Conservation (phyloP, 768 basidiomycete genomes). For the Kwoniella heveanensis region DNA sequence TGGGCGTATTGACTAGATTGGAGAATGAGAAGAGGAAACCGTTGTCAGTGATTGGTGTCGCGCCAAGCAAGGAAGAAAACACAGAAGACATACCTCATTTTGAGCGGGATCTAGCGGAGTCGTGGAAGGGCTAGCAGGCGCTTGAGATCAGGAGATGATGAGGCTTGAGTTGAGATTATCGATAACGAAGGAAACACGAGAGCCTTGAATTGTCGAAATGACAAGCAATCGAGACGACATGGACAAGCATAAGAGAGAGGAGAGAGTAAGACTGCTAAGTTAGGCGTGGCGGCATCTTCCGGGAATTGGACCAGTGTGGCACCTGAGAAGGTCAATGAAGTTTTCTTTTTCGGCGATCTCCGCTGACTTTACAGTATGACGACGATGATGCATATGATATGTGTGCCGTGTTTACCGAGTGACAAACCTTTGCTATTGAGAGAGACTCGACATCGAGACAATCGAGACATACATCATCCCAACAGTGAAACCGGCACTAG, state of each 20-base stretch:
- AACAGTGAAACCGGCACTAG: too few relatives aligned
- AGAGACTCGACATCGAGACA: too few relatives aligned
- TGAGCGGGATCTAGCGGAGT: not conserved
- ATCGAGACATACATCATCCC: conserved; percentile 1
- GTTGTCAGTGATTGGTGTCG: not conserved
- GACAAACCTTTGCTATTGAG: too few relatives aligned
- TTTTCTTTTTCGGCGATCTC: too few relatives aligned
- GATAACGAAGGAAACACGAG: not conserved
- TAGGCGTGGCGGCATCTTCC: not conserved
- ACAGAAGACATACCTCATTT: not conserved
- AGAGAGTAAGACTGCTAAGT: not conserved
- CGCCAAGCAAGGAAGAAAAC: not conserved
- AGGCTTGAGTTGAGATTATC: not conserved
- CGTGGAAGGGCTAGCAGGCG: not conserved
- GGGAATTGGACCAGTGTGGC: not conserved
- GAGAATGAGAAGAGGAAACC: not conserved
- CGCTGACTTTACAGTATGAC: too few relatives aligned
- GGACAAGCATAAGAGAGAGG: not conserved
- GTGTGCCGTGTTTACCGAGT: not conserved
- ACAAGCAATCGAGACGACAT: not conserved
- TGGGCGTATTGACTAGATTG: conserved; percentile 85
- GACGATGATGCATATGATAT: too few relatives aligned
- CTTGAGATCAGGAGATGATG: not conserved
- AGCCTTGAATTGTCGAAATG: not conserved
- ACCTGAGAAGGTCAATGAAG: too few relatives aligned